A percentile compares a stretch with the other conserved stretches of the same genome.
Evolutionary conservation across 805 yeast species (phyloP).

Genomic region (Saturnispora dispora): DNA sequence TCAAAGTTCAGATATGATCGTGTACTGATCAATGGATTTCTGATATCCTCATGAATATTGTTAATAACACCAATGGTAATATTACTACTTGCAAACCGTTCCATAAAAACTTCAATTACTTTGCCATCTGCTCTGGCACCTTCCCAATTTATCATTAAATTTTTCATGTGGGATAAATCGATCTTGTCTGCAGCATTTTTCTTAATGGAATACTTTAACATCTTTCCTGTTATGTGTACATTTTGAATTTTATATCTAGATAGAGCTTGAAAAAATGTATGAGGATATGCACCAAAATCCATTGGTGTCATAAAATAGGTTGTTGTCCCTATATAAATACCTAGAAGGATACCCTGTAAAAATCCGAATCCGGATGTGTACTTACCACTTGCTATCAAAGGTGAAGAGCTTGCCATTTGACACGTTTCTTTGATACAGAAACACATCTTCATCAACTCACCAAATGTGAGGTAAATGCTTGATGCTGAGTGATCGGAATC

Average conservation of each 20-base stretch:
- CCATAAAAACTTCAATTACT: slow-evolving; percentile 47
- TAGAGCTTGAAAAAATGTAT: slow-evolving; percentile 56
- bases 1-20: slow-evolving; percentile 84
- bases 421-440: slow-evolving; percentile 89
- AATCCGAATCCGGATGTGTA: slow-evolving; percentile 84
- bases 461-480: slow-evolving; percentile 51
- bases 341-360: slow-evolving; percentile 73
- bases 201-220: slow-evolving; percentile 66
- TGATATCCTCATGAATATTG: slow-evolving; percentile 65
- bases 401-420: slow-evolving; percentile 59
- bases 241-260: slow-evolving; percentile 79
- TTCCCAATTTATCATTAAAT: slow-evolving; percentile 68
- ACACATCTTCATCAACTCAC: slow-evolving; percentile 64
- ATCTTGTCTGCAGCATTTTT: slow-evolving; percentile 7
- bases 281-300: slow-evolving; percentile 68
- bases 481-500: slow-evolving; percentile 62
- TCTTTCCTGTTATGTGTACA: slow-evolving; percentile 73
- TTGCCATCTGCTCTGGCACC: slow-evolving; percentile 64
- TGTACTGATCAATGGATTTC: slow-evolving; percentile 77
- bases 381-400: slow-evolving; percentile 79
- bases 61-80: slow-evolving; percentile 63
- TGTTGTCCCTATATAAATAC: slow-evolving; percentile 78
- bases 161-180: slow-evolving; percentile 37
- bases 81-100: slow-evolving; percentile 53
- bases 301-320: slow-evolving; percentile 74